These are phyloP conservation scores for Eucalyptus tenuipes DNA, from an alignment of 345 rosid species.

Conservation along the genomic window DNA sequence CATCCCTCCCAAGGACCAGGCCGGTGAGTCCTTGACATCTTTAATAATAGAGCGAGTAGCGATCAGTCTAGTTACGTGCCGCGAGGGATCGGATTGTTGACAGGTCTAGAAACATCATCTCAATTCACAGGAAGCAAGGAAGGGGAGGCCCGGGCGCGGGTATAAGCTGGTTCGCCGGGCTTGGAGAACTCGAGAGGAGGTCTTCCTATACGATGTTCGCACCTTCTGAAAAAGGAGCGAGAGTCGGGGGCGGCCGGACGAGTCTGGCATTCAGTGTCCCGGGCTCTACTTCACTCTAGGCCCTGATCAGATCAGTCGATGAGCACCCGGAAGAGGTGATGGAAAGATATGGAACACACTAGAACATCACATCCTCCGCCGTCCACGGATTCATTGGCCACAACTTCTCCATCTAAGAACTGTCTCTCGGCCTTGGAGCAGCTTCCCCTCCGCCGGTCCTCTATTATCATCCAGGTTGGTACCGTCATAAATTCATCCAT, in stretches of 20 bases:
- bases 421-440: background rate
- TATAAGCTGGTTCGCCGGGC: background rate
- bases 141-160: background rate
- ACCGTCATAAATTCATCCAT: background rate
- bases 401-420: background rate
- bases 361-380: background rate
- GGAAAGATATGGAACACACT: background rate
- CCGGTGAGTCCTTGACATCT: background rate
- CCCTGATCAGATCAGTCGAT: background rate
- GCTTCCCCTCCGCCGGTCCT: background rate
- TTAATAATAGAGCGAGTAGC: background rate
- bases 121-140: background rate
- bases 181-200: background rate
- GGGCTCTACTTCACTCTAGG: background rate
- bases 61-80: background rate
- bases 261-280: background rate
- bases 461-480: background rate
- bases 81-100: background rate
- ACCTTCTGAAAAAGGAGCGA: background rate
- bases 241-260: background rate
- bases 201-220: background rate
- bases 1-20: background rate
- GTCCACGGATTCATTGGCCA: background rate
- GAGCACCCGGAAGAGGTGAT: background rate
- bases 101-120: background rate